phyloP scores from a whole-genome alignment of 192 early-diverging fungal genomes.

The Backusella mclennaniae region DNA sequence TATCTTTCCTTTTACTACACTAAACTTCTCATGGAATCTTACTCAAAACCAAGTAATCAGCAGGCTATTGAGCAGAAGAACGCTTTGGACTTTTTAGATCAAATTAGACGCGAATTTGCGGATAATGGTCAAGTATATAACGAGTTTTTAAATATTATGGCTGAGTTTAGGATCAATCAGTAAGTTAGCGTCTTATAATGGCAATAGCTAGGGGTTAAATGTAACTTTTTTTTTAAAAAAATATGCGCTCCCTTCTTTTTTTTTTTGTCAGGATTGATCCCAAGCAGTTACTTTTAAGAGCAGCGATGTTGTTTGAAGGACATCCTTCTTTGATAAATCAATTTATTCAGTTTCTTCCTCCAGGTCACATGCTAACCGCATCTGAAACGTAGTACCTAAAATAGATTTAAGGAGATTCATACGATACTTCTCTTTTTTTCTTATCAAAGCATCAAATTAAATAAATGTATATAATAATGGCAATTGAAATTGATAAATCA shows the following conservation, averaged over 20 bases:
- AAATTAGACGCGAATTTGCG: not conserved
- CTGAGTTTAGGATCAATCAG: slow-evolving; percentile 1
- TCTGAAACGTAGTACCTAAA: slow-evolving; percentile 5
- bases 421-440: not conserved
- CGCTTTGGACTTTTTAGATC: not conserved
- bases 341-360: not conserved
- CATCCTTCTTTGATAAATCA: not conserved
- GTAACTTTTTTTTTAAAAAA: not conserved
- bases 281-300: not conserved
- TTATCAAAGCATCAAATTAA: not conserved
- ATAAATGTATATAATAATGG: not conserved
- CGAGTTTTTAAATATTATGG: slow-evolving; percentile 5
- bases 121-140: not conserved
- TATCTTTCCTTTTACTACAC: not conserved
- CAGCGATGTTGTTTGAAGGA: not conserved
- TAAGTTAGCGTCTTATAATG: not conserved
- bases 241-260: not conserved
- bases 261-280: not conserved
- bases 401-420: not conserved
- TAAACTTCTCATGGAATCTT: not conserved
- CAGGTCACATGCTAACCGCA: not conserved
- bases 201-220: not conserved
- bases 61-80: not conserved
- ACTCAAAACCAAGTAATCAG: not conserved
- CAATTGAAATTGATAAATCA: not conserved